Evolutionary conservation across 1,284 basidiomycete species (phyloP), one percentile per base, ranked within the genome.

Genomic region (Phenoliferia sp.): DNA sequence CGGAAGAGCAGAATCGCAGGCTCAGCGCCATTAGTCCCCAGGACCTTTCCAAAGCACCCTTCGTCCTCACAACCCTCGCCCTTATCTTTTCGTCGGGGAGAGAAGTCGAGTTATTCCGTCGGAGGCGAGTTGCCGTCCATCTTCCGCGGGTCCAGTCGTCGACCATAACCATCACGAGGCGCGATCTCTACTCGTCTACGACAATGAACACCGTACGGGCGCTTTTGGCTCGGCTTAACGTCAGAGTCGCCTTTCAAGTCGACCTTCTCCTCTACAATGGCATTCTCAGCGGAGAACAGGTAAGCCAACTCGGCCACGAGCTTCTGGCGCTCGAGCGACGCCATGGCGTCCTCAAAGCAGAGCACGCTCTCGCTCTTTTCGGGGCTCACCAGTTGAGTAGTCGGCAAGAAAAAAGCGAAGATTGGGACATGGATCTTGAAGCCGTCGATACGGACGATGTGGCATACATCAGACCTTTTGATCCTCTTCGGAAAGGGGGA

Each of bases 201-300:
- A 16, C 22, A 2, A 19, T 66, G 17, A 34, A 26, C 3, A 26
- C 48, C 17, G 36, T 66, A 12, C 5, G 35, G 16, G 17, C 22
- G 12, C 9, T 28, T 3, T 34, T 66, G 31, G 17, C 22, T 9
- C 10, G 10, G 2, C 32, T 59, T 2, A 32, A 52, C 22, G n/a
- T 64, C 26, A 39, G 44, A 0, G 52, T 68, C 34, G 66, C 66
- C 17, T 68, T 68, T 28, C 63, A 90, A 73, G 76, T 86, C 28
- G 83, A 85, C 75, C 83, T 84, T 0, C 74, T 87, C 19, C 75
- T 90, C 10, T 84, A 81, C 48, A 87, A 87, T 69, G 82, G 83
- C 0, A 77, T 84, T 12, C 78, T 89, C 50, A 84, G 85, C 67
- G 85, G 87, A 0, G 77, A 79, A 9, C 86, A 89, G 59, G 65